phyloP scores from a whole-genome alignment of 805 yeast species.

The Candida morakotiae region DNA sequence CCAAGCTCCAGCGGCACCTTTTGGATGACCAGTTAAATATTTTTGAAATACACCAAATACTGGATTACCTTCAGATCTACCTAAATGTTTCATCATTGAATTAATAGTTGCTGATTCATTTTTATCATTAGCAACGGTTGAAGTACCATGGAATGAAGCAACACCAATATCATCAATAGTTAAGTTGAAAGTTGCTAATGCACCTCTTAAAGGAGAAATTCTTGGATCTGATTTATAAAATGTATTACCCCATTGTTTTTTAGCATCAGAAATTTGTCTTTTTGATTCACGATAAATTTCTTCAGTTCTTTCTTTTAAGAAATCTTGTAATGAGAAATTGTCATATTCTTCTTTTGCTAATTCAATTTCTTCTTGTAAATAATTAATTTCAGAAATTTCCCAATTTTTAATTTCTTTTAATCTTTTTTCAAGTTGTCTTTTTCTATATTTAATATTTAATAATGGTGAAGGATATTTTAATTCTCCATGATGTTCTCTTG shows the following conservation, averaged over 20 bases:
- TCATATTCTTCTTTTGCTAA: slow-evolving; percentile 50
- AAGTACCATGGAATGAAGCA: slow-evolving; percentile 99
- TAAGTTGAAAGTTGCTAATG: slow-evolving; percentile 89
- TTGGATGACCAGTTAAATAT: slow-evolving; percentile 98
- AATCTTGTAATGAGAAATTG: slow-evolving; percentile 41
- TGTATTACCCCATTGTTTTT: slow-evolving; percentile 91
- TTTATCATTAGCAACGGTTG: slow-evolving; percentile 98
- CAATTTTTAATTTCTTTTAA: slow-evolving; percentile 72
- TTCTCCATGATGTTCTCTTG: slow-evolving; percentile 85
- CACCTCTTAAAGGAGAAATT: slow-evolving; percentile 95
- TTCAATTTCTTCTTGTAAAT: slow-evolving; percentile 67
- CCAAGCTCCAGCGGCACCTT: slow-evolving; percentile 99
- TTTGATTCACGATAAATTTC: slow-evolving; percentile 82
- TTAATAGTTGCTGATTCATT: slow-evolving; percentile 92
- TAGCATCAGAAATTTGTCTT: slow-evolving; percentile 83
- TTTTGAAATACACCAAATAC: slow-evolving; percentile 98
- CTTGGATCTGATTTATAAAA: slow-evolving; percentile 89
- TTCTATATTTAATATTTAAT: slow-evolving; percentile 88
- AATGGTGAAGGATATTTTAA: slow-evolving; percentile 75
- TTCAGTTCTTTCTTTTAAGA: slow-evolving; percentile 78
- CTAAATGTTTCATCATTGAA: slow-evolving; percentile 90
- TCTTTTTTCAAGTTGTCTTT: slow-evolving; percentile 83
- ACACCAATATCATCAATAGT: slow-evolving; percentile 94
- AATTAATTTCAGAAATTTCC: slow-evolving; percentile 77
- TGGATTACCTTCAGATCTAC: slow-evolving; percentile 97